A percentile compares a stretch with the other conserved stretches of the same genome.
These are phyloP conservation scores for Macrophomina pseudophaseolina DNA, from an alignment of 2,329 filamentous ascomycete species.

Conservation along the genomic window DNA sequence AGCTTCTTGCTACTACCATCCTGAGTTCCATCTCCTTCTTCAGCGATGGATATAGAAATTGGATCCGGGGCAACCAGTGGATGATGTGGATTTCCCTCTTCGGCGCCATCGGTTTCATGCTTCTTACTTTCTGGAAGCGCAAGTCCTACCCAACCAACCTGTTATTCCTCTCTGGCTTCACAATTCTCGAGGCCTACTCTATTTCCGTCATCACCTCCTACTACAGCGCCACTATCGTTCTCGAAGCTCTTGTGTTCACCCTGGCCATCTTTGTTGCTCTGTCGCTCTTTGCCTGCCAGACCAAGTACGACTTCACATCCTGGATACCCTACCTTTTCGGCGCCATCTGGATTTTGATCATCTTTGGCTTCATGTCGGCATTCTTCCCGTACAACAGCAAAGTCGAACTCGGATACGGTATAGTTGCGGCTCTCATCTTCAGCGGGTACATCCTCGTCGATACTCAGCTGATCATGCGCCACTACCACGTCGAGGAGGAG, in stretches of 20 bases:
- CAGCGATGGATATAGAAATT: constrained; percentile 75
- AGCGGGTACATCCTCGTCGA: constrained; percentile 94
- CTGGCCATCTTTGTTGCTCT: constrained; percentile 67
- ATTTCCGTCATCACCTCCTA: constrained; percentile 92
- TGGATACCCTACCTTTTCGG: constrained; percentile 98
- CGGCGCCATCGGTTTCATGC: constrained; percentile 81
- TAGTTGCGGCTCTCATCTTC: constrained; percentile 83
- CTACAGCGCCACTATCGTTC: constrained; percentile 81
- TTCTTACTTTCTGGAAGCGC: constrained; percentile 92
- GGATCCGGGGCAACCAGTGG: constrained; percentile 84
- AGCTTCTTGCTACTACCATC: constrained; percentile 82
- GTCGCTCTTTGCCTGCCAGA: constrained; percentile 89
- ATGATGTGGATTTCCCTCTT: constrained; percentile 88
- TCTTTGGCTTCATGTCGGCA: constrained; percentile 90
- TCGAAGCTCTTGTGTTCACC: constrained; percentile 89
- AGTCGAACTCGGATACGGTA: constrained; percentile 84
- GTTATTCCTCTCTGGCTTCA: constrained; percentile 89
- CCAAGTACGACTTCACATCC: constrained; percentile 95
- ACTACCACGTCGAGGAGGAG: constrained; percentile 98
- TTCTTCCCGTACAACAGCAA: constrained; percentile 88
- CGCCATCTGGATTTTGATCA: constrained; percentile 82
- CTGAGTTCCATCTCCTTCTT: constrained; percentile 88
- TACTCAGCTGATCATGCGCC: constrained; percentile 91
- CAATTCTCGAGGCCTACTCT: constrained; percentile 88
- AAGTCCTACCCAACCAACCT: constrained; percentile 95